Conservation (phyloP, 2,329 filamentous ascomycete genomes). For the Colletotrichum sublineola region DNA sequence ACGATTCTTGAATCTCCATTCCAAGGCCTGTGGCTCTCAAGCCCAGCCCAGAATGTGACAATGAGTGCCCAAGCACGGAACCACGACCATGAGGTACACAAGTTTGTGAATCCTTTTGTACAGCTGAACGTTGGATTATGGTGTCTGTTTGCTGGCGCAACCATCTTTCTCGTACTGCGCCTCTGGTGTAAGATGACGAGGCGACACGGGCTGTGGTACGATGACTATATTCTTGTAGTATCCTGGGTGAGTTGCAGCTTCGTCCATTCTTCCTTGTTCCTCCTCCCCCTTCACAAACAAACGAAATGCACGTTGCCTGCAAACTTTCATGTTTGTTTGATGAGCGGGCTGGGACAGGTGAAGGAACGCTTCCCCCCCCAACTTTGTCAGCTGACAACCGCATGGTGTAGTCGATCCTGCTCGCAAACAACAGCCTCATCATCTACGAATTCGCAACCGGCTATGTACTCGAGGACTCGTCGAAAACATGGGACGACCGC, state of each 20-base stretch:
- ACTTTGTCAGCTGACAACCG: background rate
- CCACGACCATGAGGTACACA: conserved; percentile 46
- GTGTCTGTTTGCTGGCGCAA: conserved; percentile 50
- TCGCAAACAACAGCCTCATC: conserved; percentile 61
- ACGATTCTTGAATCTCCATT: background rate
- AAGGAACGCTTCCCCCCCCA: background rate
- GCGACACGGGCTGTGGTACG: conserved; percentile 55
- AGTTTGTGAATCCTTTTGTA: conserved; percentile 47
- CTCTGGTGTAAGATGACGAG: conserved; percentile 53
- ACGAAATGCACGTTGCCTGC: background rate
- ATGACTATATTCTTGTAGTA: conserved; percentile 54
- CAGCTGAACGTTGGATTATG: conserved; percentile 53
- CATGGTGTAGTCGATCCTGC: conserved; percentile 51
- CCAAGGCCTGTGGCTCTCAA: conserved; percentile 13
- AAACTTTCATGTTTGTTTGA: background rate
- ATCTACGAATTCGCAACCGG: conserved; percentile 62
- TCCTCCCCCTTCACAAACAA: no score
- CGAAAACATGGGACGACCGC: conserved; percentile 61
- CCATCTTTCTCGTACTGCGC: conserved; percentile 49
- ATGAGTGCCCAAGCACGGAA: conserved; percentile 43
- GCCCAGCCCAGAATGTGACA: conserved; percentile 37
- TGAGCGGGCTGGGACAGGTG: no score
- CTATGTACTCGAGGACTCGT: conserved; percentile 56
- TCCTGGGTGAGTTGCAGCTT: conserved; percentile 50
- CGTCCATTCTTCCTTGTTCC: no score